Percentiles rank a stretch among this genome's conserved stretches.
phyloP scores from a whole-genome alignment of 352 stramenopile genomes.

The Salisapilia sapeloensis region DNA sequence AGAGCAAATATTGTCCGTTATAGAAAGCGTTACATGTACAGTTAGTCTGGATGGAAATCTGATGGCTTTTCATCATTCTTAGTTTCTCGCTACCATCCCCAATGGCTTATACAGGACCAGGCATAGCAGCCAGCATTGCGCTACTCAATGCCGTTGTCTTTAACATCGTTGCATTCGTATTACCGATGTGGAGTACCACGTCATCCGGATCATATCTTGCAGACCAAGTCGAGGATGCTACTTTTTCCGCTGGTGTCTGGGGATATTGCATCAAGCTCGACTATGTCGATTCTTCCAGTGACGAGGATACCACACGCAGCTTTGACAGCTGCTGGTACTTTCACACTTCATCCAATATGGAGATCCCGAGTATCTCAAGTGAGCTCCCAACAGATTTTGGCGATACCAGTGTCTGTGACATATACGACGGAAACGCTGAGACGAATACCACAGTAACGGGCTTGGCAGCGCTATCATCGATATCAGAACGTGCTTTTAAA shows the following conservation, averaged over 20 bases:
- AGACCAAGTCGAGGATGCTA: constrained; percentile 12
- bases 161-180: constrained; percentile 37
- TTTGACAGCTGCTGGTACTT: constrained; percentile 66
- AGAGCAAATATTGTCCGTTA: too few relatives aligned
- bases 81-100: too few relatives aligned
- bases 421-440: too few relatives aligned
- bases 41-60: too few relatives aligned
- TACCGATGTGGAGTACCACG: constrained; percentile 51
- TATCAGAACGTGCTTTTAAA: too few relatives aligned
- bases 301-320: constrained; percentile 9
- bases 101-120: constrained; percentile 40
- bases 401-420: constrained; percentile 35
- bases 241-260: constrained; percentile 44
- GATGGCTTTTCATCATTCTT: too few relatives aligned
- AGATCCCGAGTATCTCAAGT: constrained; percentile 16
- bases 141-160: constrained; percentile 33
- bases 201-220: constrained; percentile 18
- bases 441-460: too few relatives aligned
- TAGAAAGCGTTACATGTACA: too few relatives aligned
- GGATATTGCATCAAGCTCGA: constrained; percentile 29
- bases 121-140: constrained; percentile 35
- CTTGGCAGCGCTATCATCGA: too few relatives aligned
- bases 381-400: constrained; percentile 24
- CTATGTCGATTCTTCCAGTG: constrained; percentile 2
- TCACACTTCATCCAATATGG: constrained; percentile 35